These are phyloP conservation scores for Fusarium chuoi DNA, from an alignment of 2,329 filamentous ascomycete species.

Conservation along the genomic window DNA sequence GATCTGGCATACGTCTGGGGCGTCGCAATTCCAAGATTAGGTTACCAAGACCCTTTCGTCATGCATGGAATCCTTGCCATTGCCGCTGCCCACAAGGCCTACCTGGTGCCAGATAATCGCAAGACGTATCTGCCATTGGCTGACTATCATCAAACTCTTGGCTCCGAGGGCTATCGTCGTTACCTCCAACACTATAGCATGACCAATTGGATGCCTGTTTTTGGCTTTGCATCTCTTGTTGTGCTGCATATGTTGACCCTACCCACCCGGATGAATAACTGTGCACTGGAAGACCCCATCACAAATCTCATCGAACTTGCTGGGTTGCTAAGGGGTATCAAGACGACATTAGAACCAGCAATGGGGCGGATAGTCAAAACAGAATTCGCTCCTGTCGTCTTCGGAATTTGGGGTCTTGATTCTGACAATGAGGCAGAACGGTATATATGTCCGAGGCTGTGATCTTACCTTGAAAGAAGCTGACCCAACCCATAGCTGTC, in stretches of 20 bases:
- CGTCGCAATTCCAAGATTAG: slow-evolving; percentile 40
- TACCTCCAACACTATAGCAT: slow-evolving; percentile 30
- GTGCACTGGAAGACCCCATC: slow-evolving; percentile 34
- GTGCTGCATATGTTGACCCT: slow-evolving; percentile 45
- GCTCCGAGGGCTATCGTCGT: slow-evolving; percentile 44
- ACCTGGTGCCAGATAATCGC: slow-evolving; percentile 40
- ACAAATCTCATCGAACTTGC: slow-evolving; percentile 36
- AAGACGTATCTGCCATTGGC: slow-evolving; percentile 42
- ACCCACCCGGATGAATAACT: slow-evolving; percentile 29
- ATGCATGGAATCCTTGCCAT: slow-evolving; percentile 47
- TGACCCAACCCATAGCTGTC: slow-evolving; percentile 16
- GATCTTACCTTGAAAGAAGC: not conserved
- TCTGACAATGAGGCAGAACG: slow-evolving; percentile 12
- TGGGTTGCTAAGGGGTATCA: slow-evolving; percentile 37
- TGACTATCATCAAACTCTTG: slow-evolving; percentile 46
- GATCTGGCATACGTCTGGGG: slow-evolving; percentile 45
- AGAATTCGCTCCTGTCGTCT: slow-evolving; percentile 40
- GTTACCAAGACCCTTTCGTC: slow-evolving; percentile 44
- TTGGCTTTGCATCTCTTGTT: slow-evolving; percentile 55
- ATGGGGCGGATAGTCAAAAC: slow-evolving; percentile 33
- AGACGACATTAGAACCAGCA: slow-evolving; percentile 28
- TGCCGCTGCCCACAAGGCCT: slow-evolving; percentile 47
- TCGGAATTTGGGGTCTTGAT: slow-evolving; percentile 30
- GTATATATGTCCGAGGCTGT: not conserved
- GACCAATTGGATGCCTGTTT: slow-evolving; percentile 46